Evolutionary conservation across 2,329 filamentous ascomycete species (phyloP), one percentile per base, ranked within the genome.

Genomic region (Aureobasidium lini): DNA sequence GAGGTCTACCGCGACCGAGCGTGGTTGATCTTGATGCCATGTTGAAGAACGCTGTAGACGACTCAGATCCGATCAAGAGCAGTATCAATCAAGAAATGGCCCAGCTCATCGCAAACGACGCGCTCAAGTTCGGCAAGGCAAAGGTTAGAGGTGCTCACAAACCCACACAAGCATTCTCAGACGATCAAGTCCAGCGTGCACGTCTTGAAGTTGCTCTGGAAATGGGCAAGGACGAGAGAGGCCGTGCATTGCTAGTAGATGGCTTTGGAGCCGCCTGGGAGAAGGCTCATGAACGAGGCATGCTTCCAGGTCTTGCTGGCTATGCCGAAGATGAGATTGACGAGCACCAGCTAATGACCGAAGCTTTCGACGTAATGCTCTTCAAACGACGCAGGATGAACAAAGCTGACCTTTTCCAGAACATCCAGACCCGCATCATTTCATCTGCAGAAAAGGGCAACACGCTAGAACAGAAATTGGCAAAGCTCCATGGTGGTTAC

Each of bases 381-480:
- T 11, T 23, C 7, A 8, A 31, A 8, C 2, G 9, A 6, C 1
- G 10, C 23, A 39, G 1, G 29, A 0, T 7, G 18, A 11, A 7
- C 15, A 15, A n/a, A 3, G 31, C 47, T 57, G 23, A 63, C 48
- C 3, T 23, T 57, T 39, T 23, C 8, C 59, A 88, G 85, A 81
- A 80, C 47, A 82, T 91, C 1, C 88, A 94, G 73, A 83, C 89
- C 48, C 79, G 82, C 7, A 88, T 96, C 63, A 81, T 89, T 66
- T 77, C 81, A 2, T 84, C 85, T 0, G 94, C 92, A 2, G 86
- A 93, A 66, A 82, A 86, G 60, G 89, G 89, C 57, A 90, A 90
- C 70, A 95, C 93, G 73, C 78, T 95, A 1, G 92, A 97, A 75
- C 96, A 96, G 82, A 96, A 94, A 74, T 82, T 99, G n/a, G 80